Evolutionary conservation across 768 basidiomycete genomes (phyloP), one percentile per base, ranked within the genome.

Genomic region (Mycena chlorophos): DNA sequence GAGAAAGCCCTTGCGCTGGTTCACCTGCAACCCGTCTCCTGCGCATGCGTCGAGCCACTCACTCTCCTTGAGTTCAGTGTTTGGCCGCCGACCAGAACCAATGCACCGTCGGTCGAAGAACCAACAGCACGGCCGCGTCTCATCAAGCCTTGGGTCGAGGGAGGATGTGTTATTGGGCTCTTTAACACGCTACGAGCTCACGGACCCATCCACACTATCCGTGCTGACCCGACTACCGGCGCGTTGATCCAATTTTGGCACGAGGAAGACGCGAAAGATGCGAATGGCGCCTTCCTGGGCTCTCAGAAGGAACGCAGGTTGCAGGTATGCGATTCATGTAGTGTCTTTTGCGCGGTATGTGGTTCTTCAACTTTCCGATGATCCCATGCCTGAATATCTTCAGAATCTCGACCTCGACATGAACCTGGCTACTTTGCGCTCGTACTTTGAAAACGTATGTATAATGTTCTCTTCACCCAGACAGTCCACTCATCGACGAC

Each of bases 181-280:
- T 63, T 57, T 49, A 56, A 52, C 23, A 28, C 49, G 3, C 34
- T 63, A 13, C 53, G 62, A 0, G 52, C 38, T 13, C 58, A 50
- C 29, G 61, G 61, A 6, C 54, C 56, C 8, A n/a, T 57, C 2
- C 51, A 56, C 17, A 51, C 40, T 13, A 48, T 60, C n/a, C 54
- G 50, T 4, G 28, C 54, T 1, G 56, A 63, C 22, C 42, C 53
- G 12, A 45, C 29, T 34, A 29, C 51, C 38, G 62, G 62, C 39
- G 62, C 46, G 2, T 38, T 60, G 19, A 54, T 63, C 28, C 62
- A 63, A 19, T 63, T 63, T 39, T 64, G 61, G 63, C 31, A 27
- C 13, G 63, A 60, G 29, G 48, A 40, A 10, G 28, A 65, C 17
- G 61, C 63, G 26, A 16, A 38, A 43, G 43, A 49, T 2, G 62